phyloP scores from a whole-genome alignment of 164 flowering plant species.

The Annona squamosa region DNA sequence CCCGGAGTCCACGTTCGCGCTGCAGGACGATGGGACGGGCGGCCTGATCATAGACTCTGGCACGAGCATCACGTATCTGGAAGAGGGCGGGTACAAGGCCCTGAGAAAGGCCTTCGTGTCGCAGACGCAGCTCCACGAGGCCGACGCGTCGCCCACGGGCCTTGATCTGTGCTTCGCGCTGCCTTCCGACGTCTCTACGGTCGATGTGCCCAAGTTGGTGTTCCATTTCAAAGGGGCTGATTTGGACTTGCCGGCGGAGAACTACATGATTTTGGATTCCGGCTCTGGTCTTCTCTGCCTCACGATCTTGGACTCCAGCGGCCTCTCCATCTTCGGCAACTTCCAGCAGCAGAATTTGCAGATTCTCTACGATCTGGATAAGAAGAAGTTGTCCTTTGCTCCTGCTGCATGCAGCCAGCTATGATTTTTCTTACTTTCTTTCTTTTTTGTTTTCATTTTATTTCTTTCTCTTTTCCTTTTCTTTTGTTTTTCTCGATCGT shows the following conservation, averaged over 20 bases:
- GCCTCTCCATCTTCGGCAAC: slow-evolving; percentile 84
- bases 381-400: slow-evolving; percentile 52
- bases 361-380: slow-evolving; percentile 64
- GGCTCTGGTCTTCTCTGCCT: slow-evolving; percentile 51
- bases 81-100: slow-evolving; percentile 33
- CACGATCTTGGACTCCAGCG: slow-evolving; percentile 60
- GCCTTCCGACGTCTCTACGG: slow-evolving; percentile 21
- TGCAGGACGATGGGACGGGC: slow-evolving; percentile 55
- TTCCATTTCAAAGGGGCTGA: slow-evolving; percentile 69
- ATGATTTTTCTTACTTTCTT: slow-evolving; percentile 12
- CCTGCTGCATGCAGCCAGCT: slow-evolving; percentile 53
- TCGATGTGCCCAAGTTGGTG: slow-evolving; percentile 55
- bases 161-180: slow-evolving; percentile 68
- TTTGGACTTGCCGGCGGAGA: slow-evolving; percentile 65
- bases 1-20: slow-evolving; percentile 39
- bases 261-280: slow-evolving; percentile 60
- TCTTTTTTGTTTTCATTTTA: no score
- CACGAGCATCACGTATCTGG: slow-evolving; percentile 71
- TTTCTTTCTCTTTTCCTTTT: no score
- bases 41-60: slow-evolving; percentile 92
- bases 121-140: slow-evolving; percentile 40
- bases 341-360: slow-evolving; percentile 77
- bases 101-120: slow-evolving; percentile 53
- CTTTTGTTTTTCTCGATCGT: no score
- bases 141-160: slow-evolving; percentile 33